Percentiles rank a stretch among this genome's conserved stretches.
phyloP scores from a whole-genome alignment of 1,284 basidiomycete species.

The Cutaneotrichosporon sp. region DNA sequence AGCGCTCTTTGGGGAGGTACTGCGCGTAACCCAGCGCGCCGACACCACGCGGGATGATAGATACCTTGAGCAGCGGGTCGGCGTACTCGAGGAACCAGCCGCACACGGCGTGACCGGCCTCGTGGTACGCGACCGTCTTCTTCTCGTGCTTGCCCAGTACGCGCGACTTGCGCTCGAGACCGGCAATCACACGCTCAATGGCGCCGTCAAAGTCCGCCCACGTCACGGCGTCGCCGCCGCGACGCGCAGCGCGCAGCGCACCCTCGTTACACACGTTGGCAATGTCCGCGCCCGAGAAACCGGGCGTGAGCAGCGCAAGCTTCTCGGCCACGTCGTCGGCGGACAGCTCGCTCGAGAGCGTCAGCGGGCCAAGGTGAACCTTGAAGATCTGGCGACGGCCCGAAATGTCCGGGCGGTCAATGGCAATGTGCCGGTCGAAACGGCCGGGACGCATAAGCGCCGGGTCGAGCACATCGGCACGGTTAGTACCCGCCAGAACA shows the following conservation, averaged over 20 bases:
- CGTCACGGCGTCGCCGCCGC: conserved; percentile 69
- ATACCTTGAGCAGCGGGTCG: conserved; percentile 94
- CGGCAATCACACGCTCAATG: conserved; percentile 96
- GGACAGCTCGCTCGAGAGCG: conserved; percentile 59
- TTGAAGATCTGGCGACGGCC: conserved; percentile 91
- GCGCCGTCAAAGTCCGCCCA: conserved; percentile 92
- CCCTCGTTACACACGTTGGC: conserved; percentile 99
- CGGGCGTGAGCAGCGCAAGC: conserved; percentile 90
- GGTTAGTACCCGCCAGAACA: conserved; percentile 92
- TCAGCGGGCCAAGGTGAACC: conserved; percentile 85
- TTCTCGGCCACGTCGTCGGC: conserved; percentile 73
- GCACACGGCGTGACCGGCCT: conserved; percentile 96
- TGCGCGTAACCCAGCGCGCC: conserved; percentile 96
- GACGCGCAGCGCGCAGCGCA: conserved; percentile 87
- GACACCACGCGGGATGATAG: conserved; percentile 94
- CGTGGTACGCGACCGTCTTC: conserved; percentile 97
- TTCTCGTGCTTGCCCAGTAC: conserved; percentile 94
- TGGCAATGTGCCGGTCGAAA: conserved; percentile 94
- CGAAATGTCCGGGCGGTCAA: conserved; percentile 90
- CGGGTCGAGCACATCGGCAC: conserved; percentile 90
- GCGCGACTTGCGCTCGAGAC: conserved; percentile 90
- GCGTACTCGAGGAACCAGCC: conserved; percentile 98
- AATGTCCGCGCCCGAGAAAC: conserved; percentile 97
- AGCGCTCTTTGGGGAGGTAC: conserved; percentile 93
- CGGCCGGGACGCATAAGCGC: conserved; percentile 95